Evolutionary conservation across 306 rosid species (phyloP).

Genomic region (Lathyrus sativus): DNA sequence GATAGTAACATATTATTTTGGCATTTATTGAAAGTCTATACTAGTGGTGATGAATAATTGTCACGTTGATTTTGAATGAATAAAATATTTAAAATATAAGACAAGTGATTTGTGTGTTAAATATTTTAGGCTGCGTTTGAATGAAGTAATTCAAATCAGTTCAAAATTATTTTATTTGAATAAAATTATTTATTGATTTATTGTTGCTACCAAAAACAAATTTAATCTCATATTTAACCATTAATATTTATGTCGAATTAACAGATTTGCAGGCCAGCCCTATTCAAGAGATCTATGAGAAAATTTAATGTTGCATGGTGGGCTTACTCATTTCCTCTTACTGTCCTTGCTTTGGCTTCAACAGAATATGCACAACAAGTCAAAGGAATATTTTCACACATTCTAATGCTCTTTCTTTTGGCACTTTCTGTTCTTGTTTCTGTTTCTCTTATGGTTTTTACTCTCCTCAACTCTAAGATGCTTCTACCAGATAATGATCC

Average conservation of each 20-base stretch:
- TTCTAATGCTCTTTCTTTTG: slow-evolving; percentile 43
- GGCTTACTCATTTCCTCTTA: slow-evolving; percentile 65
- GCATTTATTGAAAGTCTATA: neutral
- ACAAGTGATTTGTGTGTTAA: no score
- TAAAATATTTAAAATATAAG: no score
- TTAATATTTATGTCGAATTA: neutral
- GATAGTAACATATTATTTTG: neutral
- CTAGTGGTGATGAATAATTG: no score
- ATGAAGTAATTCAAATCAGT: no score
- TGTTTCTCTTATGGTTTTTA: slow-evolving; percentile 40
- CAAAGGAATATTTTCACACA: slow-evolving; percentile 42
- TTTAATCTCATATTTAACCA: no score
- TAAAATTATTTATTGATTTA: no score
- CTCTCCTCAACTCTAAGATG: slow-evolving; percentile 49
- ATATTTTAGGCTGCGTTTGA: no score
- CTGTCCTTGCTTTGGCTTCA: slow-evolving; percentile 59
- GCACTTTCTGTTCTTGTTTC: slow-evolving; percentile 47
- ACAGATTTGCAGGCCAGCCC: slow-evolving; percentile 58
- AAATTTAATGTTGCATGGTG: slow-evolving; percentile 70
- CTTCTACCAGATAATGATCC: slow-evolving; percentile 56
- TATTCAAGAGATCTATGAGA: slow-evolving; percentile 64
- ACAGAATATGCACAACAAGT: slow-evolving; percentile 48
- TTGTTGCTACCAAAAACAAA: no score
- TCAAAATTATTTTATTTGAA: no score
- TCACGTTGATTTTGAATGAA: no score